A percentile compares a stretch with the other conserved stretches of the same genome.
phyloP scores from a whole-genome alignment of 345 rosid species.

The Aethionema arabicum region DNA sequence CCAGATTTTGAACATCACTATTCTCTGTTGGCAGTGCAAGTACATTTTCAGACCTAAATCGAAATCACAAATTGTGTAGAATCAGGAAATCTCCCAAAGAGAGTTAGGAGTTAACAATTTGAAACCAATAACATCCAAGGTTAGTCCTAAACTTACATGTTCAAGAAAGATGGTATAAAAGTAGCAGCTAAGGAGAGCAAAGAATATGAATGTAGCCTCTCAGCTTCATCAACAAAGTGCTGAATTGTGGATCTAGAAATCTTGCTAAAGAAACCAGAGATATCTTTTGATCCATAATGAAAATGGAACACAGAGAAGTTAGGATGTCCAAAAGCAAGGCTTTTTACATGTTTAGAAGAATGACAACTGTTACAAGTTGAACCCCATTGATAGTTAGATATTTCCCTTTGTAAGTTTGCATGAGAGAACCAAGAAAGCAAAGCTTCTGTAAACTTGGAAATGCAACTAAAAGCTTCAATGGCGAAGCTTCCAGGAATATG shows the following conservation, averaged over 20 bases:
- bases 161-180: slow-evolving; percentile 56
- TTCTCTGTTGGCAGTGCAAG: slow-evolving; percentile 44
- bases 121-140: background rate
- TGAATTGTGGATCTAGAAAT: slow-evolving; percentile 49
- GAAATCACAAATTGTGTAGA: background rate
- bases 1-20: slow-evolving; percentile 40
- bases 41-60: slow-evolving; percentile 53
- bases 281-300: slow-evolving; percentile 33
- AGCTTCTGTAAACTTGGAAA: slow-evolving; percentile 64
- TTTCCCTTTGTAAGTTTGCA: slow-evolving; percentile 46
- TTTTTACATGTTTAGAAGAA: slow-evolving; percentile 39
- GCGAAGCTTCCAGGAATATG: slow-evolving; percentile 49
- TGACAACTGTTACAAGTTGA: slow-evolving; percentile 38
- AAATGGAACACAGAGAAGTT: slow-evolving; percentile 41
- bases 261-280: slow-evolving; percentile 39
- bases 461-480: slow-evolving; percentile 56
- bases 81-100: slow-evolving; percentile 2
- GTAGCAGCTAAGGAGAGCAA: slow-evolving; percentile 66
- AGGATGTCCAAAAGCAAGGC: slow-evolving; percentile 32
- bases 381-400: slow-evolving; percentile 39
- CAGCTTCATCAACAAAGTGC: slow-evolving; percentile 56
- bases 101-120: background rate
- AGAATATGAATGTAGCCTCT: slow-evolving; percentile 53
- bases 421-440: slow-evolving; percentile 54
- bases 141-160: slow-evolving; percentile 51